Conservation (phyloP, 305 asterid species). For the Fraxinus latifolia region DNA sequence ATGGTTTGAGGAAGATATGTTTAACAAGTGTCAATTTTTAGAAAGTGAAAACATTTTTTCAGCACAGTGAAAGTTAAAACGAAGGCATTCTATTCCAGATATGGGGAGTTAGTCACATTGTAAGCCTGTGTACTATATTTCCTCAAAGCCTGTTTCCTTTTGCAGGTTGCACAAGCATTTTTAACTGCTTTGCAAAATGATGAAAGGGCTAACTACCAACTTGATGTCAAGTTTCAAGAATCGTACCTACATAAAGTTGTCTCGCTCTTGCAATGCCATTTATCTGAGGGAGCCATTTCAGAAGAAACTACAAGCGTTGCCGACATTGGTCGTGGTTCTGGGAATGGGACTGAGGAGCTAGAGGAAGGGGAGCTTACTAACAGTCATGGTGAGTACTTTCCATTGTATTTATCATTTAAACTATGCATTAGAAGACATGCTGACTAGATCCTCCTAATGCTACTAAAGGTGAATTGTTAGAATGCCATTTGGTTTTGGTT, state of each 20-base stretch:
- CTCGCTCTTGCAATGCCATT: conserved; percentile 80
- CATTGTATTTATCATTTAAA: conserved; percentile 12
- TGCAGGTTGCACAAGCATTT: conserved; percentile 88
- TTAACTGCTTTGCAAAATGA: conserved; percentile 89
- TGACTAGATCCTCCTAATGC: background rate
- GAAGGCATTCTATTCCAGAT: conserved; percentile 18
- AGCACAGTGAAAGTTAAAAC: conserved; percentile 5
- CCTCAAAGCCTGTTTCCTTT: conserved; percentile 19
- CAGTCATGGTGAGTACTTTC: conserved; percentile 59
- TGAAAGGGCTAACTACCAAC: conserved; percentile 94
- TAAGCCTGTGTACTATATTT: conserved; percentile 14
- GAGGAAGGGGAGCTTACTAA: conserved; percentile 96
- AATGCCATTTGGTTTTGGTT: background rate
- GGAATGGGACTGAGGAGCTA: conserved; percentile 58
- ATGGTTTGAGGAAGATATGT: background rate
- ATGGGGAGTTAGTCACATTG: conserved; percentile 3
- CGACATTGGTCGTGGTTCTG: conserved; percentile 36
- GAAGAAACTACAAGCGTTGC: conserved; percentile 40
- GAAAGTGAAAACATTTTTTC: background rate
- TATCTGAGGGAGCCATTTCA: conserved; percentile 85
- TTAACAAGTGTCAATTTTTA: background rate
- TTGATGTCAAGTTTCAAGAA: conserved; percentile 98
- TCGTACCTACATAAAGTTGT: conserved; percentile 81
- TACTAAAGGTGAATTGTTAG: background rate
- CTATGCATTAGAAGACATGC: conserved; percentile 6